Base-by-base conservation (phyloP, 495 filamentous ascomycete species). In the Cudoniella acicularis region DNA sequence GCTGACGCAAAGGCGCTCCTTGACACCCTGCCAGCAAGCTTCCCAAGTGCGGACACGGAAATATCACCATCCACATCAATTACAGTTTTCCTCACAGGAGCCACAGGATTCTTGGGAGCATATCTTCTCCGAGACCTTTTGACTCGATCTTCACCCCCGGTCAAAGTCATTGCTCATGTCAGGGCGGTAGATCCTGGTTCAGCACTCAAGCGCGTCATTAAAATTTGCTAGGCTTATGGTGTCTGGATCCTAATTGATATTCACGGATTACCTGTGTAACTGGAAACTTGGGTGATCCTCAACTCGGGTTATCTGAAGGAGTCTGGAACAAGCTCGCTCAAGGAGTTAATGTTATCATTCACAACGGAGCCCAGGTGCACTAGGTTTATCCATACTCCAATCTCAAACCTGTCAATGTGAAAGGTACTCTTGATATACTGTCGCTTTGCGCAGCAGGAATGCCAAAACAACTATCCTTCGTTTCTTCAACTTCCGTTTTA, bases 301-400 rank as follows among this genome's bases (percentile, higher is more conserved):
- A 81, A 2, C 82, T 98, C 1, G 92, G 94, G 17, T 63, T 97
- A 3, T 74, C 78, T 22, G 77, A 83, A 4, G 70, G 70, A 0
- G 72, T 72, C 1, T 96, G 88, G 88, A 70, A 88, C 40, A 73
- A 64, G 20, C 65, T 98, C 1, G 75, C 80, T 0, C 66, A 86
- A 10, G 77, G 83, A 54, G 87, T 87, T 0, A 90, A 96, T 67
- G 75, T 91, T 0, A 77, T 97, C 10, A 88, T 98, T 51, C 93
- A 96, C 75, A 97, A 97, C 65, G 93, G 92, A 47, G 94, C 94
- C 2, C 76, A 75, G 24, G 90, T 96, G 16, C 87, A 97, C 67
- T 97, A 92, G 93, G 83, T 96, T 20, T 79, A 86, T 63, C 83
- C 84, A 10, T 96, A 97, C 73, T 78, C 85, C 2, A 83, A 84